Evolutionary conservation across 1,139 yeast genomes (phyloP).

Genomic region (Meyerozyma sp.): DNA sequence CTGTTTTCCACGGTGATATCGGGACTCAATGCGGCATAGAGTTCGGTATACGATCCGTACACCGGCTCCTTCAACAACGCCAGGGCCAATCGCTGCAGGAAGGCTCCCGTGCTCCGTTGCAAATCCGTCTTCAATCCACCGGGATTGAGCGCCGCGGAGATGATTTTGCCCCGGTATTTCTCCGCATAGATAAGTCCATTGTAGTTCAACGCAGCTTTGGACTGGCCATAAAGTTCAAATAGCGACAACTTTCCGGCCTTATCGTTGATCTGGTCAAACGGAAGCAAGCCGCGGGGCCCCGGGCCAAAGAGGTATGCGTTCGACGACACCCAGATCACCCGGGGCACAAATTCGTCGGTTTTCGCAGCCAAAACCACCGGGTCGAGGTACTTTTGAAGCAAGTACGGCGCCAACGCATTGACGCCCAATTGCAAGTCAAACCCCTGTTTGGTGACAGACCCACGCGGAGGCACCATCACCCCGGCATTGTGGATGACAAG

Average conservation of each 20-base stretch:
- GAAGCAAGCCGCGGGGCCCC: conserved; percentile 29
- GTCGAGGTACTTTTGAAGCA: conserved; percentile 40
- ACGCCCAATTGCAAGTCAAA: conserved; percentile 44
- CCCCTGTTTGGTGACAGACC: conserved; percentile 34
- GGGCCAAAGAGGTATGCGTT: conserved; percentile 32
- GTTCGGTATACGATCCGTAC: conserved; percentile 18
- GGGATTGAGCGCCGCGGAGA: conserved; percentile 41
- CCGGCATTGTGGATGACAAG: conserved; percentile 22
- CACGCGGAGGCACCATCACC: conserved; percentile 38
- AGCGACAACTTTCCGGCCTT: conserved; percentile 6
- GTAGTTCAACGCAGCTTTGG: conserved; percentile 41
- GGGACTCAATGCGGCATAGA: conserved; percentile 18
- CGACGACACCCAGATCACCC: conserved; percentile 48
- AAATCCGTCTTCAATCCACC: conserved; percentile 41
- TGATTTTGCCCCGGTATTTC: conserved; percentile 23
- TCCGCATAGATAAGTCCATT: conserved; percentile 40
- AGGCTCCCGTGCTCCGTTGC: conserved; percentile 18
- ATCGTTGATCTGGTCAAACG: conserved; percentile 29
- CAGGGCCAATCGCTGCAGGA: neutral
- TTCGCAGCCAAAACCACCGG: conserved; percentile 30
- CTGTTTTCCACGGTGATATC: conserved; percentile 9
- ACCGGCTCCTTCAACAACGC: neutral
- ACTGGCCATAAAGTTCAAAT: conserved; percentile 34
- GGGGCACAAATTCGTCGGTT: conserved; percentile 9
- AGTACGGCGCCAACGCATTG: conserved; percentile 45